phyloP scores from a whole-genome alignment of 2,329 filamentous ascomycete species.

The Rasamsonia emersonii region DNA sequence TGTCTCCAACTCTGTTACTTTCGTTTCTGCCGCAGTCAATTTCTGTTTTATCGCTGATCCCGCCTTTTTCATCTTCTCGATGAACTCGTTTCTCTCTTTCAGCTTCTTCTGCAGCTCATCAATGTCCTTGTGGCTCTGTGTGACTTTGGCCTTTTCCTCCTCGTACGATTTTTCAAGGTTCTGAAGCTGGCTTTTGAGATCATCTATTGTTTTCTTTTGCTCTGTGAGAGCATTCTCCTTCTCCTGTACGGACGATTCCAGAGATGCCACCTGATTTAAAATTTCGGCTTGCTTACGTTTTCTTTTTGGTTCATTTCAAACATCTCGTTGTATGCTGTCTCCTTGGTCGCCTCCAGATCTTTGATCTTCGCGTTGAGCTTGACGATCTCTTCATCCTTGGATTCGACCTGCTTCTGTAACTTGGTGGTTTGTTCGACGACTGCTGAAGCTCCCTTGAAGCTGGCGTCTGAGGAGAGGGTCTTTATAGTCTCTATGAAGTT shows the following conservation, averaged over 20 bases:
- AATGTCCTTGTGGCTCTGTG: conserved; percentile 1
- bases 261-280: neutral
- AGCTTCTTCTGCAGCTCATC: neutral
- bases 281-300: neutral
- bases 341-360: conserved; percentile 1
- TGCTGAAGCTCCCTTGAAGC: conserved; percentile 1
- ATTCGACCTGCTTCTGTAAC: conserved; percentile 1
- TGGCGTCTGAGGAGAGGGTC: conserved; percentile 1
- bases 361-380: neutral
- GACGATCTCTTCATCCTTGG: neutral
- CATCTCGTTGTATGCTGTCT: conserved; percentile 2
- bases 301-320: conserved; percentile 3
- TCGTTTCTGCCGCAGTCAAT: neutral
- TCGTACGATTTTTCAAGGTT: neutral
- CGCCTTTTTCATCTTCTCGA: conserved; percentile 3
- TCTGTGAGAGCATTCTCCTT: neutral
- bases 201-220: neutral
- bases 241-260: neutral
- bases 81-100: conserved; percentile 1
- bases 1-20: conserved; percentile 1
- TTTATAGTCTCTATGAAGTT: too few relatives aligned
- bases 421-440: conserved; percentile 1
- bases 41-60: neutral
- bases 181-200: neutral
- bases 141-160: conserved; percentile 2